Conservation (phyloP, 371 early-diverging fungal genomes). For the Fennellomyces sp. region DNA sequence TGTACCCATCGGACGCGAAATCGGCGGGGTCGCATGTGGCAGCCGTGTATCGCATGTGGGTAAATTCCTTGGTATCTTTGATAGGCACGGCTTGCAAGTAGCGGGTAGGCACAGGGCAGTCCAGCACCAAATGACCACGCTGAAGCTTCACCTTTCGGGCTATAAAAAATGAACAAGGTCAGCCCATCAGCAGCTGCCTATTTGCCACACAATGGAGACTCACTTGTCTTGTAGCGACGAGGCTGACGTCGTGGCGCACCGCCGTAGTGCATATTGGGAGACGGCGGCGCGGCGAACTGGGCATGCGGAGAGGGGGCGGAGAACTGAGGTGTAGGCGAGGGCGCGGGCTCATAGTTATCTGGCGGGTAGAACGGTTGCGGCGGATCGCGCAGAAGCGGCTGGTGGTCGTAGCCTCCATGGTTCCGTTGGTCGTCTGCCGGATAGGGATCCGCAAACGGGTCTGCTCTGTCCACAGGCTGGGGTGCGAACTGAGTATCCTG, state of each 20-base stretch:
- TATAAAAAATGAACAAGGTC: constrained; percentile 1
- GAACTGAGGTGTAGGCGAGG: neutral
- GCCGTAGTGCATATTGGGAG: constrained; percentile 50
- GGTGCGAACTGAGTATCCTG: constrained; percentile 42
- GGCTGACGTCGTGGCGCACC: constrained; percentile 58
- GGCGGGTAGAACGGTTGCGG: constrained; percentile 15
- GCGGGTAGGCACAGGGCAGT: constrained; percentile 72
- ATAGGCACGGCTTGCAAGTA: constrained; percentile 62
- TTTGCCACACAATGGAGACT: constrained; percentile 2
- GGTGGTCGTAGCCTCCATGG: constrained; percentile 20
- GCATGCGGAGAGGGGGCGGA: constrained; percentile 16
- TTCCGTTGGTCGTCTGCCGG: constrained; percentile 17
- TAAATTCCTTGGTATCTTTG: constrained; percentile 70
- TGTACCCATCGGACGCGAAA: constrained; percentile 74
- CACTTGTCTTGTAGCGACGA: constrained; percentile 65
- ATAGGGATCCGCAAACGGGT: constrained; percentile 49
- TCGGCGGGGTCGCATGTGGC: constrained; percentile 87
- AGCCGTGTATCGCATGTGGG: constrained; percentile 82
- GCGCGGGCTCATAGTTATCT: constrained; percentile 3
- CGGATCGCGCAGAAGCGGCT: constrained; percentile 30
- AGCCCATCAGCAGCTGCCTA: no score
- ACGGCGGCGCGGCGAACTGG: constrained; percentile 15
- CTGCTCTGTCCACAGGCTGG: constrained; percentile 33
- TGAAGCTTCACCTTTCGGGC: constrained; percentile 64
- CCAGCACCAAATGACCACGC: constrained; percentile 76